These are phyloP conservation scores for Circinella umbellata DNA, from an alignment of 371 early-diverging fungal species.

Conservation along the genomic window DNA sequence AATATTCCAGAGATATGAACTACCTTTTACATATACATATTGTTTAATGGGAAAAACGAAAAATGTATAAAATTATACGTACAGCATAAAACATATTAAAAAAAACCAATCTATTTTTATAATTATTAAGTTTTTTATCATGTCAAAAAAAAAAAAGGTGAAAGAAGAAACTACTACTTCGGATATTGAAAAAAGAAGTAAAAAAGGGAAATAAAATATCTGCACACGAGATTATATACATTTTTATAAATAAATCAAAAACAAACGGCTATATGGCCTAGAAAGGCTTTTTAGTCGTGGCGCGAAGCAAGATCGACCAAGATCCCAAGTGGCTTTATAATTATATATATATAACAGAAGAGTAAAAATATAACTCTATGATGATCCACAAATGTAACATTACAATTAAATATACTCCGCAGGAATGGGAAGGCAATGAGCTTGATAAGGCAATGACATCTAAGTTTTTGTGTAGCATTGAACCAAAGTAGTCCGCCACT, in stretches of 20 bases:
- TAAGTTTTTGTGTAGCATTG: background rate
- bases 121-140: no score
- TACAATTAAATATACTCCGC: background rate
- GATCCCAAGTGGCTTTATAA: background rate
- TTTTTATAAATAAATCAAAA: background rate
- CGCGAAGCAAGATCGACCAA: conserved; percentile 1
- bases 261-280: background rate
- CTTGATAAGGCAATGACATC: background rate
- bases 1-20: background rate
- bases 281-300: background rate
- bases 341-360: background rate
- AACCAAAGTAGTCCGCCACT: background rate
- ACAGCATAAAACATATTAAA: no score
- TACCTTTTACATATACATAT: no score
- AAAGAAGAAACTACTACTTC: no score
- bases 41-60: no score
- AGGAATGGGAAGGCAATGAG: background rate
- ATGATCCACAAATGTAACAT: conserved; percentile 4
- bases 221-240: background rate
- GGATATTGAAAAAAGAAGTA: no score
- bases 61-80: no score
- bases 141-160: no score
- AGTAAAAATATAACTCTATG: background rate
- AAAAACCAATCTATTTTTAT: no score
- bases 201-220: no score